Evolutionary conservation across 2,329 filamentous ascomycete species (phyloP).

Genomic region (Colletotrichum lupini): DNA sequence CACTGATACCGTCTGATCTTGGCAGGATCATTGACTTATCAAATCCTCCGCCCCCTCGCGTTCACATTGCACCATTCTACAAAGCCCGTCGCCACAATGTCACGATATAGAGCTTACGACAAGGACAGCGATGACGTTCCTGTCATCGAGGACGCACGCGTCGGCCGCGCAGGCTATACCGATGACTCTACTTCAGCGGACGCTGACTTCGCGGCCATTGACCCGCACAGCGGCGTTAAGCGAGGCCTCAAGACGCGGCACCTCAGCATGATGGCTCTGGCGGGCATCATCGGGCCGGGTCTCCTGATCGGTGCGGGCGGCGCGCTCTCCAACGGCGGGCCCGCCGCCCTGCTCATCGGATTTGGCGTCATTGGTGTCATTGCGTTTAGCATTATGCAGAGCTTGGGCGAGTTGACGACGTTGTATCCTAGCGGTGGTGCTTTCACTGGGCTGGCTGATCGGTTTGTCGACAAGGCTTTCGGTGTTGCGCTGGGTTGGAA

Average conservation of each 20-base stretch:
- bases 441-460: slow-evolving; percentile 76
- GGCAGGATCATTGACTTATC: background rate
- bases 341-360: slow-evolving; percentile 77
- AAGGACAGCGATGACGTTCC: slow-evolving; percentile 23
- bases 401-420: slow-evolving; percentile 79
- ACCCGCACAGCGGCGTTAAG: slow-evolving; percentile 74
- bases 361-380: slow-evolving; percentile 79
- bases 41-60: background rate
- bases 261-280: slow-evolving; percentile 73
- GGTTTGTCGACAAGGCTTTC: slow-evolving; percentile 78
- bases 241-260: slow-evolving; percentile 76
- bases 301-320: slow-evolving; percentile 78
- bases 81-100: slow-evolving; percentile 2
- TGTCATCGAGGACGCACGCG: slow-evolving; percentile 9
- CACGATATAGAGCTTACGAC: slow-evolving; percentile 28
- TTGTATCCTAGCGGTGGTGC: slow-evolving; percentile 77
- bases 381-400: slow-evolving; percentile 77
- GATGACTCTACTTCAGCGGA: slow-evolving; percentile 44
- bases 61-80: background rate
- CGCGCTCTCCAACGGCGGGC: slow-evolving; percentile 75
- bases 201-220: slow-evolving; percentile 59
- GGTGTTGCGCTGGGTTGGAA: slow-evolving; percentile 78
- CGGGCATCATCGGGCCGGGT: slow-evolving; percentile 74
- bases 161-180: background rate
- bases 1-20: background rate